Evolutionary conservation across 306 rosid genomes (phyloP), one percentile per base, ranked within the genome.

Genomic region (Gynostemma pentaphyllum): DNA sequence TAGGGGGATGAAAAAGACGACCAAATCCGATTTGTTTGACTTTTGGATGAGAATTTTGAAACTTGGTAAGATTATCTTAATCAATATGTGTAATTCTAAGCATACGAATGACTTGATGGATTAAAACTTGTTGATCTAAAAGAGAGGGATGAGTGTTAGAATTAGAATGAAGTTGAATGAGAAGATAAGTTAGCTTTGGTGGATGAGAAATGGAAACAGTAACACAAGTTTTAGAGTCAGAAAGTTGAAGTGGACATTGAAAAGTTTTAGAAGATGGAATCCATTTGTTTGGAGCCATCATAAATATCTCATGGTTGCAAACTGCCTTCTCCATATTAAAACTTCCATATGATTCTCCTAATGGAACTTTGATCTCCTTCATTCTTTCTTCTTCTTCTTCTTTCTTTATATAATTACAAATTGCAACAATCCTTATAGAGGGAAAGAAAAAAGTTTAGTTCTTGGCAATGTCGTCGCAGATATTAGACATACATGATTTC

Each of bases 231-330:
- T 12, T 2, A 0, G 28, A 54, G 44, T 69, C 63, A n/a, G 71
- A 61, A 1, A 77, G 78, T 19, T 82, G 68, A 11, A 77, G 21
- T 4, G 82, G 86, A 2, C 81, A 74, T 50, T 51, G 45, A 19
- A 81, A 45, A 16, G 74, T 69, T 52, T 69, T 72, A 1, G 70
- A 42, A 1, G 72, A 75, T 6, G 81, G 54, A 56, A 54, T 50
- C 83, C 86, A 78, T 27, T 47, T 21, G 52, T 81, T 81, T 18
- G 83, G 86, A 30, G 79, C 50, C 83, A 81, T 78, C 82, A 78
- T 81, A 36, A 81, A 78, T n/a, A 69, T 45, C 0, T 80, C 83
- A 46, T 81, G 83, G 16, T 78, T 78, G 72, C 87, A 78, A 0
- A 78, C 64, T 2, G 71, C 77, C 6, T 70, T 73, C 62, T 69